These are phyloP conservation scores for Bothia castanella DNA, from an alignment of 1,284 basidiomycete genomes.

Conservation along the genomic window DNA sequence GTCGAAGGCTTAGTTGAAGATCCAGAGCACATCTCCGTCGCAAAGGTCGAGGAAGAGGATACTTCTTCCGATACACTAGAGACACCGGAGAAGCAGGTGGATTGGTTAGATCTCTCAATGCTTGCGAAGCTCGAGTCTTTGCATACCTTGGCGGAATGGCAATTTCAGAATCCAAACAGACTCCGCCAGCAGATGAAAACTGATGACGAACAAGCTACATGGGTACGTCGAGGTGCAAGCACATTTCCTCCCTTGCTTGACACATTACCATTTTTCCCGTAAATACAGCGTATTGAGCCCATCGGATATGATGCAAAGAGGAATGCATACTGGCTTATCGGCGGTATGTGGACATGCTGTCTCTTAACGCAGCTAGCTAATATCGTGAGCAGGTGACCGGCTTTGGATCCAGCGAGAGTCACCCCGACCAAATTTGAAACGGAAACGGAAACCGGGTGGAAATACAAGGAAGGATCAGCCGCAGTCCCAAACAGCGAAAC, in stretches of 20 bases:
- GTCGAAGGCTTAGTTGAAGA: constrained; percentile 3
- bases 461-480: constrained; percentile 23
- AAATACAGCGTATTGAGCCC: constrained; percentile 73
- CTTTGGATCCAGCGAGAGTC: constrained; percentile 80
- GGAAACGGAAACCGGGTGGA: constrained; percentile 44
- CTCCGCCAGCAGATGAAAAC: constrained; percentile 68
- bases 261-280: background rate
- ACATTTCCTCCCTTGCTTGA: constrained; percentile 3
- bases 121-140: constrained; percentile 76
- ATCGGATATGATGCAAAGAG: constrained; percentile 79
- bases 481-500: constrained; percentile 21
- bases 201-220: constrained; percentile 69
- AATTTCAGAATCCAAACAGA: constrained; percentile 69
- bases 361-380: constrained; percentile 5
- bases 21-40: background rate
- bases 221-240: constrained; percentile 49
- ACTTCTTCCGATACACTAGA: constrained; percentile 15
- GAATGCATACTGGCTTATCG: constrained; percentile 88
- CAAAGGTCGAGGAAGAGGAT: constrained; percentile 29
- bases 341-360: constrained; percentile 44
- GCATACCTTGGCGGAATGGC: constrained; percentile 71
- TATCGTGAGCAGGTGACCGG: constrained; percentile 54
- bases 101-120: constrained; percentile 70
- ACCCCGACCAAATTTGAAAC: constrained; percentile 56
- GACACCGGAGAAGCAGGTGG: constrained; percentile 27